phyloP scores from a whole-genome alignment of 2,329 filamentous ascomycete genomes.

The Coniochaeta sp. region DNA sequence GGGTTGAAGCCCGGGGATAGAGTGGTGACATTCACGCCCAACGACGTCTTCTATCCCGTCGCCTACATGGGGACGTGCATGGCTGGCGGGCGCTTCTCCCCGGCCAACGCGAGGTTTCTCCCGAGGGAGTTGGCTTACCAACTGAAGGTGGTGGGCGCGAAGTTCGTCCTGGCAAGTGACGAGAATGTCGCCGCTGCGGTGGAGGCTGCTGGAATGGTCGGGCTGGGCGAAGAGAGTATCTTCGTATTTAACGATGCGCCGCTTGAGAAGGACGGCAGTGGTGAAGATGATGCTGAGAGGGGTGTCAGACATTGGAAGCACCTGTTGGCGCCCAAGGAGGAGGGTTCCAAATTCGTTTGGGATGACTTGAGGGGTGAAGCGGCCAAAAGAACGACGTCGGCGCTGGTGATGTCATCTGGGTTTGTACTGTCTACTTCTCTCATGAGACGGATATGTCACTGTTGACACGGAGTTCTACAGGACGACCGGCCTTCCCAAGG shows the following conservation, averaged over 20 bases:
- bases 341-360: conserved; percentile 16
- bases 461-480: conserved; percentile 12
- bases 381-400: conserved; percentile 32
- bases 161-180: conserved; percentile 2
- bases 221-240: conserved; percentile 24
- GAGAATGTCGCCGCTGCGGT: conserved; percentile 29
- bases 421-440: conserved; percentile 17
- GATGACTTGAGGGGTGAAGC: conserved; percentile 29
- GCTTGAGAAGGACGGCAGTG: conserved; percentile 10
- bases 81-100: background rate
- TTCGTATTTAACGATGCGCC: conserved; percentile 27
- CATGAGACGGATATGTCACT: background rate
- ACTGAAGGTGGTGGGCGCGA: conserved; percentile 9
- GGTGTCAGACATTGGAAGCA: conserved; percentile 30
- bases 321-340: conserved; percentile 35
- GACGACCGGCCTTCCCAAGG: conserved; percentile 16
- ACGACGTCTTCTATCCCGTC: background rate
- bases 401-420: conserved; percentile 22
- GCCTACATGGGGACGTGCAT: background rate
- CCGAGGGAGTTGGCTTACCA: conserved; percentile 10
- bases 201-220: conserved; percentile 33
- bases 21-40: background rate
- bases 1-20: background rate
- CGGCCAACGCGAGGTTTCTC: background rate
- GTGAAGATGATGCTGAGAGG: conserved; percentile 23